phyloP scores from a whole-genome alignment of 2,329 filamentous ascomycete species.

The Alternaria rosae region DNA sequence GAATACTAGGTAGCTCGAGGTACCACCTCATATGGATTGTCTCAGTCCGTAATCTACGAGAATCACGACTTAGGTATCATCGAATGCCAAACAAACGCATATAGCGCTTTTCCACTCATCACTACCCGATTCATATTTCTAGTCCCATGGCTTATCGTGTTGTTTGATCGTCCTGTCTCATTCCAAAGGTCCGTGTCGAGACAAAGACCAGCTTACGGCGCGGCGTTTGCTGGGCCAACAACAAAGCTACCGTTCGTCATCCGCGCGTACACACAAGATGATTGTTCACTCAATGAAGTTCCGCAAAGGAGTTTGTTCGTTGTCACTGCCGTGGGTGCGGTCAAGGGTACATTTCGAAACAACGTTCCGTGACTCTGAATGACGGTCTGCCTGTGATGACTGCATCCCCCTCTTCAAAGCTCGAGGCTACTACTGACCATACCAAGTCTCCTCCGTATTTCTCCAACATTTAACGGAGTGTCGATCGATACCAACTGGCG shows the following conservation, averaged over 20 bases:
- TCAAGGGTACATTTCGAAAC: constrained; percentile 29
- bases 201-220: constrained; percentile 23
- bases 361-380: constrained; percentile 25
- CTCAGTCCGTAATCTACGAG: neutral
- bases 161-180: neutral
- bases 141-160: neutral
- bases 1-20: neutral
- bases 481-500: neutral
- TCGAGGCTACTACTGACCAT: neutral
- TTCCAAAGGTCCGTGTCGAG: constrained; percentile 3
- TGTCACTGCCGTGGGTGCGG: constrained; percentile 15
- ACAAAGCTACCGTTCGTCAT: constrained; percentile 24
- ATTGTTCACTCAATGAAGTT: constrained; percentile 16
- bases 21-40: neutral
- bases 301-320: constrained; percentile 16
- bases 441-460: neutral
- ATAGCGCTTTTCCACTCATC: constrained; percentile 33
- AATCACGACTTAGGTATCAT: constrained; percentile 19
- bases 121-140: neutral
- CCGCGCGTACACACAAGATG: constrained; percentile 31
- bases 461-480: neutral
- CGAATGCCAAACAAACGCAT: constrained; percentile 19
- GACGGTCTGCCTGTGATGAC: constrained; percentile 24
- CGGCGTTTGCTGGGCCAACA: constrained; percentile 20
- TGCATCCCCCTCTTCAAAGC: constrained; percentile 10